Conservation (phyloP, 768 basidiomycete species). For the Boletus subparvulus region DNA sequence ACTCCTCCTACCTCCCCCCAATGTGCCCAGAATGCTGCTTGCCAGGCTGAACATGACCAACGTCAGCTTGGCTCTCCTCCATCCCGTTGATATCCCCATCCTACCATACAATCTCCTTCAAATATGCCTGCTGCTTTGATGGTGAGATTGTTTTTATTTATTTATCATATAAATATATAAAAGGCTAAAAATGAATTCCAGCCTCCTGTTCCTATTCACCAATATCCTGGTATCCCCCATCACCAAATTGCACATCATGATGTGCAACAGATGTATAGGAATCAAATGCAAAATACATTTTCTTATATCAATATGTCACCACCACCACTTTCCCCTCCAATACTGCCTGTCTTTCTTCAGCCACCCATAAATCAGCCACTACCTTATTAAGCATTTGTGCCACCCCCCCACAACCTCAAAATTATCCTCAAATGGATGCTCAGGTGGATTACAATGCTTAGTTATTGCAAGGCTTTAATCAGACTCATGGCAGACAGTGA, state of each 20-base stretch:
- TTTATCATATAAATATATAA: neutral
- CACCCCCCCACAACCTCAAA: neutral
- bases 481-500: neutral
- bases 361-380: too few relatives aligned
- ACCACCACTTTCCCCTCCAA: neutral
- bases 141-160: neutral
- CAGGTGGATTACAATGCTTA: neutral
- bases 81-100: neutral
- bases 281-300: neutral
- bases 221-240: neutral
- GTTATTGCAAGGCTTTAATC: neutral
- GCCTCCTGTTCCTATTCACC: slow-evolving; percentile 1
- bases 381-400: neutral
- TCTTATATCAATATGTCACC: too few relatives aligned
- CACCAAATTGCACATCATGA: slow-evolving; percentile 4
- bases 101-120: neutral
- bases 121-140: neutral
- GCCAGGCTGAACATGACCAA: neutral
- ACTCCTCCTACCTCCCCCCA: neutral
- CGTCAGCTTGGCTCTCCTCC: neutral
- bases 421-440: neutral
- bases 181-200: neutral
- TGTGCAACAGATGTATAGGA: neutral
- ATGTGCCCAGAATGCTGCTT: neutral
- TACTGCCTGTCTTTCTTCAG: neutral